Evolutionary conservation across 202 grass and related monocot genomes (phyloP).

Genomic region (Brachypodium distachyon): DNA sequence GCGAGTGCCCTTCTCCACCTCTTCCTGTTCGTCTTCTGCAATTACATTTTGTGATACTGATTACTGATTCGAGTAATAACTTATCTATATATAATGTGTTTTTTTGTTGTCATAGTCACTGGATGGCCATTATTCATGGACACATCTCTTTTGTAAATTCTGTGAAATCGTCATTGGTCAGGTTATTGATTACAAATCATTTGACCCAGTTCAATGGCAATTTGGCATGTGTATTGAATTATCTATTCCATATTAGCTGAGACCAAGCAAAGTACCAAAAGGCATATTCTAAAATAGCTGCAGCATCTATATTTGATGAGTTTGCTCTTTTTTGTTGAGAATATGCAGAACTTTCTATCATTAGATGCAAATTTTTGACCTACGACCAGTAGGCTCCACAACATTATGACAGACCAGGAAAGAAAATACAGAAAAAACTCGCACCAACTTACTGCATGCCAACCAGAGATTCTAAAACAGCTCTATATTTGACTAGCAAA

Average conservation of each 20-base stretch:
- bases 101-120: neutral
- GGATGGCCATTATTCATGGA: neutral
- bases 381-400: no score
- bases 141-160: neutral
- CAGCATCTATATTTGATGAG: neutral
- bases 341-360: neutral
- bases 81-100: neutral
- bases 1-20: neutral
- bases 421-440: neutral
- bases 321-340: neutral
- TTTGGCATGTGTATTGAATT: neutral
- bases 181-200: neutral
- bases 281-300: no score
- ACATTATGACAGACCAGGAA: neutral
- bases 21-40: neutral
- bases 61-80: neutral
- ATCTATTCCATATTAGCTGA: neutral
- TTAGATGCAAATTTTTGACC: neutral
- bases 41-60: neutral
- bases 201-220: neutral
- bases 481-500: neutral
- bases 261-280: neutral
- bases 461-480: neutral
- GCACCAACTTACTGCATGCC: no score
- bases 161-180: neutral